Base-by-base conservation (phyloP, 257 asterid species). In the Perilla frutescens region DNA sequence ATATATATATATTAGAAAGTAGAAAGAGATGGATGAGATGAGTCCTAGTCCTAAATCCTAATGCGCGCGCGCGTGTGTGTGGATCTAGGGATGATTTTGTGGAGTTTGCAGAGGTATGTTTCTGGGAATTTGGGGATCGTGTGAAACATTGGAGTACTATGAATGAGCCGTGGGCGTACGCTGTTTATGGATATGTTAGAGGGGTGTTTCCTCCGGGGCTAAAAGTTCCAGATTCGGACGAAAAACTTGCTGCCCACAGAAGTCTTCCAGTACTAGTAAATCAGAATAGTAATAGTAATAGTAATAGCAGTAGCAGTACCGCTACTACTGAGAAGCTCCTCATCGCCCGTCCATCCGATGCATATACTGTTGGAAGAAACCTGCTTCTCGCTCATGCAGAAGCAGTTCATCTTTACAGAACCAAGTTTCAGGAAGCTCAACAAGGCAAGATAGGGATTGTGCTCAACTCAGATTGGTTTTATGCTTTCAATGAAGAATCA, bases 361-460 rank as follows among this genome's bases (percentile, higher is more conserved):
- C 85, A 0, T 85, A 80, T 12, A 50, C 55, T 3, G 87, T 77
- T 0, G 79, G 70, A 0, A 78, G 71, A 32, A 57, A 85, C 50
- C 14, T 82, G 40, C 79, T 85, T 20, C 86, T 83, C 54, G 72
- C 80, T 12, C 89, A 85, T 58, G 80, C 84, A 2, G 81, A 44
- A 11, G 81, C 79, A 0, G 85, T 82, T 0, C 13, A 73, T 3
- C 8, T 76, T 1, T 85, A 83, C 65, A 48, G 77, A 12, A 9
- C 53, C 11, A 70, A 54, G 41, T 79, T 67, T 32, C 47, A 77
- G 76, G 68, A 41, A 41, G 51, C 32, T 6, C 82, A 73, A 26
- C 44, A 59, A 44, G 82, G 82, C 44, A 39, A 79, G 26, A 79
- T 79, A 7, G 79, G 75, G 12, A 73, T 69, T 9, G 69, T 41